Evolutionary conservation across 768 basidiomycete species (phyloP), one percentile per base, ranked within the genome.

Genomic region (Imleria badia): DNA sequence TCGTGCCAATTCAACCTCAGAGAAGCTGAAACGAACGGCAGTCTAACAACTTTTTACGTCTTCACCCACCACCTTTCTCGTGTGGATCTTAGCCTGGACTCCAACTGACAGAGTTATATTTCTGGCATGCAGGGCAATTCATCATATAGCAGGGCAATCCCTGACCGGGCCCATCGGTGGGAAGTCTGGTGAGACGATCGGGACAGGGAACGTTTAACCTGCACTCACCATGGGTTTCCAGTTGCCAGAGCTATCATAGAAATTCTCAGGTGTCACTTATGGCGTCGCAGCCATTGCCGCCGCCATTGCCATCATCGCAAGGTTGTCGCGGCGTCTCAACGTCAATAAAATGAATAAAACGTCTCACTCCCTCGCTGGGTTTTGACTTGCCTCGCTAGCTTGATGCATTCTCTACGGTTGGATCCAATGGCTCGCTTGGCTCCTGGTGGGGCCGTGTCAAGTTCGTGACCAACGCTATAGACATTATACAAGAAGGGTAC

Each of bases 401-500:
- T 23, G 52, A 64, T 19, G 46, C 47, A 31, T 62, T 74, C 8
- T 73, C 73, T 1, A 62, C 71, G 1, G 51, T 71, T 10, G 70
- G 70, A n/a, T 55, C 52, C 9, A 62, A 57, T 5, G 47, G 54
- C 13, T n/a, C 11, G 6, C 38, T 72, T 5, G 57, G 66, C 22
- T 68, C 69, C 5, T 72, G 66, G 52, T 53, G 56, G 26, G 57
- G 48, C 9, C 57, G 61, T 2, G 41, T 60, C 9, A 56, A 43
- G 17, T 65, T 52, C 23, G 3, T 66, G 6, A 51, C 33, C 23
- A 48, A 64, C 23, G 62, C 46, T 5, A 12, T 38, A 7, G 52
- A 62, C 8, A 35, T 71, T n/a, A 26, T 73, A 5, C 66, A 67
- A 43, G 64, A 72, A 52, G 73, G 72, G 1, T 73, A 72, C 30